Base-by-base conservation (phyloP, 148 eudicot species). In the Rhododendron henanense region DNA sequence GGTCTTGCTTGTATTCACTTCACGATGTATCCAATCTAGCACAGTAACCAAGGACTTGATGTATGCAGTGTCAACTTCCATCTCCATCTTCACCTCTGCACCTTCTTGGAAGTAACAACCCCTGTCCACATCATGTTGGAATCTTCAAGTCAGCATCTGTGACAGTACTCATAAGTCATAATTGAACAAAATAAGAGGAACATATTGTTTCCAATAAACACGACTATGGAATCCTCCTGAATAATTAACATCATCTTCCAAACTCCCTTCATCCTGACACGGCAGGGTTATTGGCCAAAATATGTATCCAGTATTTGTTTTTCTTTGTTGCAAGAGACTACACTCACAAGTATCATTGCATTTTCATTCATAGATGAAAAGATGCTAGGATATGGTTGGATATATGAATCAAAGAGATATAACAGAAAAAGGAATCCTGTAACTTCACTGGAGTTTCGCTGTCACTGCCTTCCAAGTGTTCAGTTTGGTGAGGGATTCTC, bases 41-140 rank as follows among this genome's bases (percentile, higher is more conserved):
- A 96, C 97, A 35, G 98, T 96, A 78, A 81, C 85, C 33, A 96
- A 82, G 57, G 99, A 90, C 88, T 91, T 95, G 16, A 84, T 83
- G 78, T 92, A 96, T 33, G 99, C 99, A 81, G 51, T 80, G 78
- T 94, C 94, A 39, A 90, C 93, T 85, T 89, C 85, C 93, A 96
- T 92, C 44, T 92, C 90, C 94, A 91, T 93, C 86, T 91, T 92
- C 87, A 96, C 92, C 79, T 92, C 81, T 47, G 84, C 79, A 71
- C 96, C 96, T 81, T 93, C 96, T 93, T 96, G 97, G 90, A 95
- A 95, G 88, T 96, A 95, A 87, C 97, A 95, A 78, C 98, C 97
- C 84, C 99, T 96, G 89, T 75, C 15, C 61, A 47, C 9, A 50
- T 41, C 82, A 87, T 81, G 55, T 71, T 48, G 41, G 31, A 57